Conservation (phyloP, 129 eudicot species). For the Apium graveolens region DNA sequence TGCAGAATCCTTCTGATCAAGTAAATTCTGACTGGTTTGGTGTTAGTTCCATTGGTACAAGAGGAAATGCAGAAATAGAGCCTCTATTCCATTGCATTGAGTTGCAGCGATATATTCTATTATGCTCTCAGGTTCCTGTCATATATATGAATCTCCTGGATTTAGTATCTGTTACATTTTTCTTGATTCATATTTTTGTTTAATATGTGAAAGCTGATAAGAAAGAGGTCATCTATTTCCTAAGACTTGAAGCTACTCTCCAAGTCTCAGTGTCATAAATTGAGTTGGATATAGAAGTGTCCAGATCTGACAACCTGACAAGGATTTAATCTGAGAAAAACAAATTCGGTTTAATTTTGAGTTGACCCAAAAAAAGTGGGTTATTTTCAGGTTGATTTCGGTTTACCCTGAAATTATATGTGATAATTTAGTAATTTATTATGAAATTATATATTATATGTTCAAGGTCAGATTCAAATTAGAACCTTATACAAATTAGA, state of each 20-base stretch:
- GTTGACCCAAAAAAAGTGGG: no score
- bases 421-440: no score
- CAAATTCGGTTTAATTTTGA: no score
- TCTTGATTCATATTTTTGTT: background rate
- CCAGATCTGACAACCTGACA: no score
- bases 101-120: slow-evolving; percentile 82
- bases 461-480: no score
- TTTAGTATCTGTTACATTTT: background rate
- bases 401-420: no score
- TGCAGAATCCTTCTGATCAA: slow-evolving; percentile 23
- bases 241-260: background rate
- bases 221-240: background rate
- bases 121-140: slow-evolving; percentile 75
- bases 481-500: no score
- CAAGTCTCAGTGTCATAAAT: background rate
- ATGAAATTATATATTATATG: no score
- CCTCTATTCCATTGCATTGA: slow-evolving; percentile 61
- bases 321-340: no score
- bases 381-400: no score
- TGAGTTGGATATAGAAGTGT: background rate
- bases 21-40: slow-evolving; percentile 8
- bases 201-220: background rate
- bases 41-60: slow-evolving; percentile 27
- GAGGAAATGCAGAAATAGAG: slow-evolving; percentile 23
- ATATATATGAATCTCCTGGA: background rate